Evolutionary conservation across 768 basidiomycete species (phyloP), one percentile per base, ranked within the genome.

Genomic region (Naganishia friedmannii): DNA sequence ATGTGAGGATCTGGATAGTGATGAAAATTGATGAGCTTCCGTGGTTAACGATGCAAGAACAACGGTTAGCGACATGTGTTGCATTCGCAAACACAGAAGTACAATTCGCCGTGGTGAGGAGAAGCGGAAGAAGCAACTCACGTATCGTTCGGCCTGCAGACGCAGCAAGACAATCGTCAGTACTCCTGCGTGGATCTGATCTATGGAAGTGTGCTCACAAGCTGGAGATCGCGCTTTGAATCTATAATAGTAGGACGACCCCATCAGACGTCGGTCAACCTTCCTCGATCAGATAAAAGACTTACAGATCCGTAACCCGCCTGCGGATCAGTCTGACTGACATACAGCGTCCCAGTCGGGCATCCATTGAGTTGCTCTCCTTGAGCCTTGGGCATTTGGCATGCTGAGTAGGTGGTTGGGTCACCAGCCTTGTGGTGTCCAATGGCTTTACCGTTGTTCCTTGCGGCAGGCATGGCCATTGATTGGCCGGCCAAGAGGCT

Each of bases 151-250:
- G 60, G 60, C 23, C 60, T 63, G 42, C 28, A 5, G 3, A n/a
- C 4, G 19, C 2, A 13, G 6, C 57, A 34, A 23, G 12, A 13
- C 9, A 13, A 10, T 58, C 32, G 57, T 58, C 15, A 58, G 34
- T 58, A 37, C 2, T 58, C 28, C 3, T 5, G n/a, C 53, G 23
- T 23, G n/a, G n/a, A 8, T 23, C 15, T 29, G 53, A 63, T 53
- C 19, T 12, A 65, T 26, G 4, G n/a, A 13, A 0, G 7, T 55
- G 19, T 13, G 78, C 85, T 72, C 71, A 88, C 87, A 89, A 80
- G 8, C 87, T 86, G 8, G 77, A 34, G 19, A 89, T 82, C 9
- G 88, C 88, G 19, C 83, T 82, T 76, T 89, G 88, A 3, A 88
- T 68, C 80, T 29, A 28, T 7, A 6, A 51, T 17, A 51, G 48